Conservation (phyloP, 2,329 filamentous ascomycete genomes). For the Aspergillus sp. region DNA sequence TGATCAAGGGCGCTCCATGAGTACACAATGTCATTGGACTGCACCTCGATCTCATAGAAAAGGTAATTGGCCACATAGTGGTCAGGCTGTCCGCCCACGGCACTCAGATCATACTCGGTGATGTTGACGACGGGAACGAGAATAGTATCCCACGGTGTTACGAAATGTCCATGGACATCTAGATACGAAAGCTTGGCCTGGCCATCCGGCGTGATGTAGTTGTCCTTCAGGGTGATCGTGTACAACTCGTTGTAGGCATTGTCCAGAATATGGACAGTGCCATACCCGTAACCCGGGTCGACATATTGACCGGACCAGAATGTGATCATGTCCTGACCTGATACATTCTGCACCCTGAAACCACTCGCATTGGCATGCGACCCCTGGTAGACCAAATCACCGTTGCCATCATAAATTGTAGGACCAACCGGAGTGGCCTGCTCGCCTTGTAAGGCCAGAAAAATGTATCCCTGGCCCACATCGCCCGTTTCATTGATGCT, state of each 20-base stretch:
- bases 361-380: constrained; percentile 31
- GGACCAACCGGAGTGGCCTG: constrained; percentile 27
- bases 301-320: constrained; percentile 37
- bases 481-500: constrained; percentile 31
- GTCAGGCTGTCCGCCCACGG: constrained; percentile 30
- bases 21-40: constrained; percentile 34
- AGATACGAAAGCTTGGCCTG: constrained; percentile 27
- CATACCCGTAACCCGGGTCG: constrained; percentile 30
- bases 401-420: constrained; percentile 37
- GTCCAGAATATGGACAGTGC: constrained; percentile 33
- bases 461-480: constrained; percentile 34
- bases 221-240: constrained; percentile 27
- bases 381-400: constrained; percentile 37
- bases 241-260: constrained; percentile 34
- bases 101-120: constrained; percentile 31
- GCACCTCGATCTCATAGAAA: constrained; percentile 36
- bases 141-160: constrained; percentile 34
- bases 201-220: constrained; percentile 25
- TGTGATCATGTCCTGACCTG: constrained; percentile 34
- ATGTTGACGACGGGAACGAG: constrained; percentile 36
- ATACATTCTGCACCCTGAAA: constrained; percentile 35
- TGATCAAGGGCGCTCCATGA: constrained; percentile 37
- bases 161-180: constrained; percentile 35
- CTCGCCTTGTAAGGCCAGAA: constrained; percentile 32
- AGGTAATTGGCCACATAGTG: constrained; percentile 34